Evolutionary conservation across 192 early-diverging fungal genomes (phyloP).

Genomic region (Coemansia sp.): DNA sequence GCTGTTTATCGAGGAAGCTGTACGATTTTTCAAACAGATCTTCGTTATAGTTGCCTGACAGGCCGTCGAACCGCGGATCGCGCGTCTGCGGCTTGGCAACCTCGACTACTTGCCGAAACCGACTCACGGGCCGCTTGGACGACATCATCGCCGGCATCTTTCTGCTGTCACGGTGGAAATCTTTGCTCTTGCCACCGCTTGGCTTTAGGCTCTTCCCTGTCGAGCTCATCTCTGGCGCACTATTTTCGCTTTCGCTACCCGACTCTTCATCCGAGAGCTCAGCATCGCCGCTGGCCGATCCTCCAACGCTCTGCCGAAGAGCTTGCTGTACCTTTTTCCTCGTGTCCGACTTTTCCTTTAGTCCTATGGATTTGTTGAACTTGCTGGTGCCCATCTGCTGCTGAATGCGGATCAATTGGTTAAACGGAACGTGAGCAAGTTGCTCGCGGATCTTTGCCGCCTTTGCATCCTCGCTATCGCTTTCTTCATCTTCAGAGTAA

Average conservation of each 20-base stretch:
- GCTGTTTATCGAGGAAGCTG: constrained; percentile 79
- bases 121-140: constrained; percentile 44
- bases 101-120: constrained; percentile 46
- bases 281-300: constrained; percentile 5
- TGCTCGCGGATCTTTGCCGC: constrained; percentile 16
- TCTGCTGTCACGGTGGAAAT: constrained; percentile 14
- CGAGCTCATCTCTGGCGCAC: constrained; percentile 5
- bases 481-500: constrained; percentile 9
- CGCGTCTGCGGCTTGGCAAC: constrained; percentile 44
- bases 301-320: constrained; percentile 31
- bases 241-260: constrained; percentile 35
- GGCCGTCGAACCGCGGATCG: constrained; percentile 90
- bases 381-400: constrained; percentile 64
- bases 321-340: constrained; percentile 40
- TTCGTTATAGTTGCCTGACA: constrained; percentile 86
- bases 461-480: constrained; percentile 1
- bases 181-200: background rate
- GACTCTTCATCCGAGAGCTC: constrained; percentile 13
- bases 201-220: background rate
- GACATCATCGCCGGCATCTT: constrained; percentile 31
- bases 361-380: constrained; percentile 52
- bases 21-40: constrained; percentile 92
- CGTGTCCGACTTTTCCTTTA: constrained; percentile 14
- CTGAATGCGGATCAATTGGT: constrained; percentile 73
- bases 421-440: constrained; percentile 76